These are phyloP conservation scores for Aspergillus pseudonomiae DNA, from an alignment of 2,329 filamentous ascomycete species.

Conservation along the genomic window DNA sequence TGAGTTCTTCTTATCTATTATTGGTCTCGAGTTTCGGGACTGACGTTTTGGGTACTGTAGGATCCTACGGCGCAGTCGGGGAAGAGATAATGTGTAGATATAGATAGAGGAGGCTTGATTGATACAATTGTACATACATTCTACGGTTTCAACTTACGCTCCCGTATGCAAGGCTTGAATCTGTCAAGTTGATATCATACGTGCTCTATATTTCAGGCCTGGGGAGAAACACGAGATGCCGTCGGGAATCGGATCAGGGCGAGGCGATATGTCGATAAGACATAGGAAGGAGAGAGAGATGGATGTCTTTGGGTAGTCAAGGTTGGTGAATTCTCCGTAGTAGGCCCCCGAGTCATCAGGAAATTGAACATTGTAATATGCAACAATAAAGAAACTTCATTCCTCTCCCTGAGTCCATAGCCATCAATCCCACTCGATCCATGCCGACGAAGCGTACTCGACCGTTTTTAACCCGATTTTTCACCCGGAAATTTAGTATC, in stretches of 20 bases:
- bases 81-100: slow-evolving; percentile 29
- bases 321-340: slow-evolving; percentile 5
- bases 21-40: background rate
- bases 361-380: slow-evolving; percentile 19
- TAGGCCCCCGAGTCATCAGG: slow-evolving; percentile 18
- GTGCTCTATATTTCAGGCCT: background rate
- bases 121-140: slow-evolving; percentile 1
- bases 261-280: background rate
- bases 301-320: background rate
- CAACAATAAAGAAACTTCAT: slow-evolving; percentile 28
- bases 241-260: background rate
- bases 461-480: slow-evolving; percentile 9
- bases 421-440: slow-evolving; percentile 10
- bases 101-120: background rate
- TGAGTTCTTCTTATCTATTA: slow-evolving; percentile 25
- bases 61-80: slow-evolving; percentile 39
- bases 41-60: slow-evolving; percentile 20
- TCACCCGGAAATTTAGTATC: slow-evolving; percentile 1
- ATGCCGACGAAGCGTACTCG: slow-evolving; percentile 10
- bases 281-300: background rate
- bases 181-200: slow-evolving; percentile 1
- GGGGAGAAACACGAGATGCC: background rate
- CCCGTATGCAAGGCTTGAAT: slow-evolving; percentile 2
- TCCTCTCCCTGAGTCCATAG: slow-evolving; percentile 19
- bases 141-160: background rate